Conservation (phyloP, 2,329 filamentous ascomycete species). For the Sporothrix phasma region DNA sequence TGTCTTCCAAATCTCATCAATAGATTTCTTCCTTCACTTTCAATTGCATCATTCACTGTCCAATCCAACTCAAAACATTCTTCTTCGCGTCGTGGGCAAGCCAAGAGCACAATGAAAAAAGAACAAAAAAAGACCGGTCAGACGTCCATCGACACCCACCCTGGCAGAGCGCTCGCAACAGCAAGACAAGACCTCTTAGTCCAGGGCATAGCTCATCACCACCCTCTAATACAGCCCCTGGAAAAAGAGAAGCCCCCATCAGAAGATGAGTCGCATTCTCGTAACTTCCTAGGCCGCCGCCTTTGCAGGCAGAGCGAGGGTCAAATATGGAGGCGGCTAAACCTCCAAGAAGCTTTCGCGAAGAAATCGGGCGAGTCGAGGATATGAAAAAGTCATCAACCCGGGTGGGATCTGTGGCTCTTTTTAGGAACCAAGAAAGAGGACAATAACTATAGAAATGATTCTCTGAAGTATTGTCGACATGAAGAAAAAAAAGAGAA, state of each 20-base stretch:
- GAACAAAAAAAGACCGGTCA: constrained; percentile 63
- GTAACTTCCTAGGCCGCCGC: constrained; percentile 36
- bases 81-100: constrained; percentile 43
- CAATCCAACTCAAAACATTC: constrained; percentile 24
- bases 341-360: constrained; percentile 11
- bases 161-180: constrained; percentile 58
- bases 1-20: too few species aligned
- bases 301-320: constrained; percentile 53
- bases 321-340: constrained; percentile 52
- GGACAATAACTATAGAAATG: constrained; percentile 97
- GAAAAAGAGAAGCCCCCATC: constrained; percentile 10
- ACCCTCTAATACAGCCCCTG: constrained; percentile 63
- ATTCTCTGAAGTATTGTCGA: constrained; percentile 69
- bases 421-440: constrained; percentile 83
- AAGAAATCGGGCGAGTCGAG: constrained; percentile 43
- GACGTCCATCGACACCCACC: constrained; percentile 83
- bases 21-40: background rate
- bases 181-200: constrained; percentile 53
- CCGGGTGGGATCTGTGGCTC: constrained; percentile 92
- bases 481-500: constrained; percentile 44
- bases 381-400: constrained; percentile 77
- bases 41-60: background rate
- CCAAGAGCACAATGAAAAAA: constrained; percentile 46
- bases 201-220: constrained; percentile 90
- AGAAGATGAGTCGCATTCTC: background rate